Base-by-base conservation (phyloP, 768 basidiomycete genomes). In the Hortiboletus campestris region DNA sequence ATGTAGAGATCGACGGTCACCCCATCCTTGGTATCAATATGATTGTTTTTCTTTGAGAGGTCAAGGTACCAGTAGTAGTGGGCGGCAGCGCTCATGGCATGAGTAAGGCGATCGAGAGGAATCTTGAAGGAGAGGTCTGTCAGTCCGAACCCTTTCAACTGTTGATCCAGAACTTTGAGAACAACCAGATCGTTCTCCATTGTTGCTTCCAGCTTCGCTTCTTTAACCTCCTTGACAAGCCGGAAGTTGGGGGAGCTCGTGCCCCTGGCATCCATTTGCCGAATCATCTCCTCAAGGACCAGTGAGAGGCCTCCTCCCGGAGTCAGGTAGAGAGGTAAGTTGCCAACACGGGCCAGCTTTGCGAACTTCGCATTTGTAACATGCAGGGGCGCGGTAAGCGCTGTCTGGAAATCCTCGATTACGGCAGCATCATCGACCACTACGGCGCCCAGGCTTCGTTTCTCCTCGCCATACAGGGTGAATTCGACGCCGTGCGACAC, bases 31-130 rank as follows among this genome's bases (percentile, higher is more conserved):
- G 20, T 36, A 0, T 41, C 13, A 9, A 36, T 32, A 28, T 1
- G 40, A 12, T 31, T 16, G 8, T 39, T 31, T 29, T 45, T 20
- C 22, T 51, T 61, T 3, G 32, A 11, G 38, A 64, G 57, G 45
- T 52, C 50, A 12, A 66, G 65, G 28, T 61, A 61, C 65, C 65
- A 67, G 31, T 57, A 57, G 28, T 51, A 66, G n/a, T 56, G 65
- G 4, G 65, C 48, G 3, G 65, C 65, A 19, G 61, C 52, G 5
- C 31, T 25, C 40, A 66, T 40, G 36, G 43, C 20, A 4, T 38
- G 46, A n/a, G 6, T 7, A 7, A 63, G 17, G 14, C 4, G 19
- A 13, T 46, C 35, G 2, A 36, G 34, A 19, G 54, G 2, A 6
- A 14, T 22, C 28, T 35, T 36, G 36, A 48, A 12, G 9, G 50